Evolutionary conservation across 2,329 filamentous ascomycete species (phyloP).

Genomic region (Domatiomyces globalis): DNA sequence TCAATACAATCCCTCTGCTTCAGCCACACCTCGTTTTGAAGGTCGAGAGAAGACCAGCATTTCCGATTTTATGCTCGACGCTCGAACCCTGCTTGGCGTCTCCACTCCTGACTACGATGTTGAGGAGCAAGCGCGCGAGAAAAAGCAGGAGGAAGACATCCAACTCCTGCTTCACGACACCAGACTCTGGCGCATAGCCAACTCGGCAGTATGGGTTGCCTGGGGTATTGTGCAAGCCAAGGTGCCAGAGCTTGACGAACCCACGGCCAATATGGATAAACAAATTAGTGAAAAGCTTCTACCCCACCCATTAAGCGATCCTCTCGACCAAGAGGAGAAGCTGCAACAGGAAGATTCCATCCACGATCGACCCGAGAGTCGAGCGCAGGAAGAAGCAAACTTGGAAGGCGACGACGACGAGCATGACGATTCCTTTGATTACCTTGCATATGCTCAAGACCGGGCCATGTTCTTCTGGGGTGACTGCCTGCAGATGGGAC

Average conservation of each 20-base stretch:
- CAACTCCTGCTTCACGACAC: slow-evolving; percentile 62
- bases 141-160: slow-evolving; percentile 52
- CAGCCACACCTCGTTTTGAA: slow-evolving; percentile 36
- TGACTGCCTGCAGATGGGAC: slow-evolving; percentile 63
- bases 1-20: slow-evolving; percentile 42
- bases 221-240: slow-evolving; percentile 97
- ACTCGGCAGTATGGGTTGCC: slow-evolving; percentile 80
- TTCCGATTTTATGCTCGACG: slow-evolving; percentile 63
- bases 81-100: slow-evolving; percentile 14
- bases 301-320: slow-evolving; percentile 12
- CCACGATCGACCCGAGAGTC: slow-evolving; percentile 13
- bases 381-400: slow-evolving; percentile 7
- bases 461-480: slow-evolving; percentile 90
- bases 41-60: slow-evolving; percentile 16
- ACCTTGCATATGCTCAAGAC: slow-evolving; percentile 80
- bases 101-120: slow-evolving; percentile 12
- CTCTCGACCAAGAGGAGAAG: slow-evolving; percentile 14
- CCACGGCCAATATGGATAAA: slow-evolving; percentile 8
- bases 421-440: slow-evolving; percentile 73
- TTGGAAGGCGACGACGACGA: slow-evolving; percentile 27
- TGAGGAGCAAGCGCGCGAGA: slow-evolving; percentile 48
- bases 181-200: slow-evolving; percentile 71
- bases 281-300: neutral
- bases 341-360: slow-evolving; percentile 6
- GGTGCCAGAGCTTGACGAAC: slow-evolving; percentile 53